Evolutionary conservation across 176 grass and related monocot species (phyloP), one percentile per base, ranked within the genome.

Genomic region (Zea mays): DNA sequence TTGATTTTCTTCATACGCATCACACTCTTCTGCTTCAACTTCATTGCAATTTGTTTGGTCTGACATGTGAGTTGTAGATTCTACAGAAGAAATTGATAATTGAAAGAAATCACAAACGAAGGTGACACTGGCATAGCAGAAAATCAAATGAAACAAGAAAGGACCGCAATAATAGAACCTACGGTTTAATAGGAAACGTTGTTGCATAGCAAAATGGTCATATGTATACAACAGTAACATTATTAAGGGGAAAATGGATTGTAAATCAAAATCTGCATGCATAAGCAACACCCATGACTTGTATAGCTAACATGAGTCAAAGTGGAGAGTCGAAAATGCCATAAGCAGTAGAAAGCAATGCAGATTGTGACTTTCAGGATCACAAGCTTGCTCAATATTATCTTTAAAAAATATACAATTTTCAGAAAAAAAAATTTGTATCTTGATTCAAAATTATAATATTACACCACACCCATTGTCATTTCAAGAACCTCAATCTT

Each of bases 1-100:
- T 63, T 95, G 86, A 55, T 87, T 91, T 84, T 94, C 92, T 85
- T 92, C 92, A 65, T 89, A 95, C n/a, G 69, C 78, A 57, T 89
- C 92, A 45, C 73, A 80, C 59, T 95, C 92, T 78, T 95, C 92
- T 80, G 80, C 73, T 82, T 89, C 84, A 3, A 79, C 82, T 67
- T 91, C 82, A 34, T 83, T 84, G 72, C 88, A 87, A 79, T 80
- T 73, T 65, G 83, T 81, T 64, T 82, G 92, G 58, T 85, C 81
- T 69, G 76, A 59, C 67, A 79, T 59, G 46, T 50, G 43, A 3
- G 81, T 89, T 73, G 76, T 85, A 73, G 70, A 84, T n/a, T 87
- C 92, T 95, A 70, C 40, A 67, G 42, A 64, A 52, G 36, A 34
- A 47, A 76, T 80, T 67, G 64, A 49, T 46, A 65, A 36, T 51